phyloP scores from a whole-genome alignment of 495 filamentous ascomycete genomes.

The Darksidea phi region DNA sequence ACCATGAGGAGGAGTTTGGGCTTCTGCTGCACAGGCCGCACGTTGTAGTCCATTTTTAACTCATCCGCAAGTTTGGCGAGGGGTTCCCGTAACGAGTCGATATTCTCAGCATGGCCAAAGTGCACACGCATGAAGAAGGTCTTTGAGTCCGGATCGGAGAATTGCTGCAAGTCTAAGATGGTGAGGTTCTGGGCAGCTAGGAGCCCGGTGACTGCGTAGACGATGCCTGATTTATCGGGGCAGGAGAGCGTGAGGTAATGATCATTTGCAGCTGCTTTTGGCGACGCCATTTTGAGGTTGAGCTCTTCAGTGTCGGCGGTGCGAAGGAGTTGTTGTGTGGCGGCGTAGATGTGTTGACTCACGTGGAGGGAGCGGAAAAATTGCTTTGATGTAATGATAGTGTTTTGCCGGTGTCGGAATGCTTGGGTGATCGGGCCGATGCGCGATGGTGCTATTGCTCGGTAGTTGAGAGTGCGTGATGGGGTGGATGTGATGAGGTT shows the following conservation, averaged over 20 bases:
- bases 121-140: constrained; percentile 79
- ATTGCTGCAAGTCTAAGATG: constrained; percentile 73
- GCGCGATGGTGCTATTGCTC: too few species aligned
- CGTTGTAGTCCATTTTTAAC: constrained; percentile 61
- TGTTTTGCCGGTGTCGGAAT: constrained; percentile 1
- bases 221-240: constrained; percentile 72
- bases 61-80: constrained; percentile 57
- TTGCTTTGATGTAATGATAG: neutral
- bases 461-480: too few species aligned
- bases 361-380: neutral
- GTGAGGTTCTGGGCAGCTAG: constrained; percentile 65
- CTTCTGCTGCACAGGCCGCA: constrained; percentile 61
- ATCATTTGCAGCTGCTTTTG: constrained; percentile 40
- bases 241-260: constrained; percentile 74
- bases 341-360: neutral
- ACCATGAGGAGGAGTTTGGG: constrained; percentile 75
- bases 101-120: constrained; percentile 55
- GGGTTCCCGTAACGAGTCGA: constrained; percentile 47
- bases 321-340: neutral
- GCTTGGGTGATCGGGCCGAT: too few species aligned
- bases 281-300: constrained; percentile 19
- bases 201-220: constrained; percentile 71
- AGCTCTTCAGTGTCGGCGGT: neutral
- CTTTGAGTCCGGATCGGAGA: constrained; percentile 62
- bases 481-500: too few species aligned